A percentile compares a stretch with the other conserved stretches of the same genome.
Evolutionary conservation across 169 alveolate genomes (phyloP).

Genomic region (Miamiensis avidus): DNA sequence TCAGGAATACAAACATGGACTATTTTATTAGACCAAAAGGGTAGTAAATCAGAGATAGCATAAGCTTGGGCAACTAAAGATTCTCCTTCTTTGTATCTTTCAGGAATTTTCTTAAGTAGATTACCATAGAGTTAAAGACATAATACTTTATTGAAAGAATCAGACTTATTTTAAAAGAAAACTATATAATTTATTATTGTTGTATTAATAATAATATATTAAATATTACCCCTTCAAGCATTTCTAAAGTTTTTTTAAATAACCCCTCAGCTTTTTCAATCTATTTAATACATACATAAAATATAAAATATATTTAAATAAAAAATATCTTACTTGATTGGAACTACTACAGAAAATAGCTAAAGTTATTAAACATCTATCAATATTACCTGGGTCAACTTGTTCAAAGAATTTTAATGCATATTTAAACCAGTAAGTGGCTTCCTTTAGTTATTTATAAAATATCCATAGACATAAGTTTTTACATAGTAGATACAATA

Average conservation of each 20-base stretch:
- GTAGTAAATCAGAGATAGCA: constrained; percentile 5
- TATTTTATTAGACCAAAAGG: constrained; percentile 23
- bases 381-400: constrained; percentile 39
- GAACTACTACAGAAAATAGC: constrained; percentile 33
- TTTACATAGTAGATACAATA: too few relatives aligned
- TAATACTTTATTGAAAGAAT: constrained; percentile 32
- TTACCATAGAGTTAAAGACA: constrained; percentile 35
- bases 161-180: neutral
- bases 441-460: constrained; percentile 3
- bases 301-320: neutral
- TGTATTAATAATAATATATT: too few relatives aligned
- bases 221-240: constrained; percentile 29
- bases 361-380: constrained; percentile 35
- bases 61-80: constrained; percentile 18
- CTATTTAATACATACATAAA: neutral
- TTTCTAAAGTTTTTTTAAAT: constrained; percentile 35
- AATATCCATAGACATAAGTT: neutral
- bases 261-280: constrained; percentile 39
- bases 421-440: constrained; percentile 43
- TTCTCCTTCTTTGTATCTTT: constrained; percentile 39
- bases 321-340: constrained; percentile 21
- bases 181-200: too few relatives aligned
- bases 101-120: constrained; percentile 28
- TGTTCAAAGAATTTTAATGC: constrained; percentile 28
- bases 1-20: constrained; percentile 14